A percentile compares a stretch with the other conserved stretches of the same genome.
Conservation (phyloP, 2,329 filamentous ascomycete species). For the Colletotrichum chrysophilum region DNA sequence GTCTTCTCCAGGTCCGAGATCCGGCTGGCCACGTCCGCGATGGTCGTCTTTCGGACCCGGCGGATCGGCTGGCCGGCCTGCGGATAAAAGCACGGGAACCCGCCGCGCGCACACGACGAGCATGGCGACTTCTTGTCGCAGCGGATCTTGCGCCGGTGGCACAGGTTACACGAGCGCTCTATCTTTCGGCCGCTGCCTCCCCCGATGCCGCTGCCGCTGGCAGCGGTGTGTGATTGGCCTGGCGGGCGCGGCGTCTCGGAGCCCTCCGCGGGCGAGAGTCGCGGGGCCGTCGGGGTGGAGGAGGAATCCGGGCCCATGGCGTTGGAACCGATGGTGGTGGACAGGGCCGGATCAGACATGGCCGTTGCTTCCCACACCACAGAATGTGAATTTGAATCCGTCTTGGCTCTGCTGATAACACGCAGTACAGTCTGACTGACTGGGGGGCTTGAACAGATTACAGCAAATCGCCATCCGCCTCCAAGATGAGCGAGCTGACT, state of each 20-base stretch:
- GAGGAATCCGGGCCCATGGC: not conserved
- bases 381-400: not conserved
- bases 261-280: not conserved
- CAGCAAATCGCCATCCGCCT: not conserved
- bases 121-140: constrained; percentile 37
- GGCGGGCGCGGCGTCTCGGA: not conserved
- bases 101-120: constrained; percentile 26
- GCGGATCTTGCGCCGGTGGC: constrained; percentile 34
- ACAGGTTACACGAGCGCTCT: constrained; percentile 35
- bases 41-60: constrained; percentile 28
- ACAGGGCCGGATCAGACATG: not conserved
- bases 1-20: constrained; percentile 39
- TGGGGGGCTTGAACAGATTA: not conserved
- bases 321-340: not conserved
- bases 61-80: constrained; percentile 27
- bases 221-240: not conserved
- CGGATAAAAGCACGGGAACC: constrained; percentile 34
- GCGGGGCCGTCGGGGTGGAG: not conserved
- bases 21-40: constrained; percentile 37
- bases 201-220: not conserved
- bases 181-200: not conserved
- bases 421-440: not conserved
- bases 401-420: not conserved
- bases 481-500: not conserved
- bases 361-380: not conserved